Conservation (phyloP, 257 asterid species). For the Capsicum rhomboideum region DNA sequence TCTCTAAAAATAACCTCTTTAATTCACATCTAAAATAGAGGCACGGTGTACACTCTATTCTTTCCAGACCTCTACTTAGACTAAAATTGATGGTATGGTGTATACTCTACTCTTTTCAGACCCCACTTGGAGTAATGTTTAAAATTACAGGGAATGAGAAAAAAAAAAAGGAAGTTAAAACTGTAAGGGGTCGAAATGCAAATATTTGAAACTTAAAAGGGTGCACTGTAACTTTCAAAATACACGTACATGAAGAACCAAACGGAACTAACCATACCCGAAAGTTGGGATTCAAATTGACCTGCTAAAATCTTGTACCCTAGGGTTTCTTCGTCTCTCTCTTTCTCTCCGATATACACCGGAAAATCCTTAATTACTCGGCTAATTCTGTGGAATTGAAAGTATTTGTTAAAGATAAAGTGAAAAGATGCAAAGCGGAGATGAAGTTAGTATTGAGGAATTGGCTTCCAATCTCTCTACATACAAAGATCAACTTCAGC, state of each 20-base stretch:
- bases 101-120: no score
- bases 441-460: conserved; percentile 79
- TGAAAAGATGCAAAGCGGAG: conserved; percentile 28
- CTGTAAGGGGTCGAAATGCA: background rate
- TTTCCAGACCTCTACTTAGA: no score
- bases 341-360: background rate
- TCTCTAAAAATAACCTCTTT: no score
- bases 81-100: no score
- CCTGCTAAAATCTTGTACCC: background rate
- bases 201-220: background rate
- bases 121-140: no score
- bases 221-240: background rate
- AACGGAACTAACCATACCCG: background rate
- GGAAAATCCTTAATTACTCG: background rate
- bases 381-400: background rate
- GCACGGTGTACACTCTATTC: no score
- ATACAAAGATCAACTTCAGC: conserved; percentile 83
- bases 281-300: background rate
- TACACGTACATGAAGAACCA: background rate
- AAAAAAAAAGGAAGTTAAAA: background rate
- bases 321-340: background rate
- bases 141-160: background rate
- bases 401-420: background rate
- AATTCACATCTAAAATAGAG: no score
- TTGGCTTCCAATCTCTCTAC: conserved; percentile 82